Percentiles rank a stretch among this genome's conserved stretches.
Conservation (phyloP, 768 basidiomycete genomes). For the Panaeolus cyanescens region DNA sequence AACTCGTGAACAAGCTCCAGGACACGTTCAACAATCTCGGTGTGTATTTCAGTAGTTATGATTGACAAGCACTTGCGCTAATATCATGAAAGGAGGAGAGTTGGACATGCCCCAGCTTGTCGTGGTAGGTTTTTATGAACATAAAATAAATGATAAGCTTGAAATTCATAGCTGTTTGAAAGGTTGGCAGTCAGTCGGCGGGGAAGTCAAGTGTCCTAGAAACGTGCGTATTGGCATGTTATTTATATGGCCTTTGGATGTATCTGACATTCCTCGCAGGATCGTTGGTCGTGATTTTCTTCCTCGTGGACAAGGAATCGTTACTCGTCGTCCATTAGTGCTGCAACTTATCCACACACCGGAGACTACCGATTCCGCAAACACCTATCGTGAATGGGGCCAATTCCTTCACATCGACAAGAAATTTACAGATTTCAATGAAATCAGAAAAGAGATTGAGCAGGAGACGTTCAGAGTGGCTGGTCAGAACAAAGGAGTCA, state of each 20-base stretch:
- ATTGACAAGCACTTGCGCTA: slow-evolving; percentile 5
- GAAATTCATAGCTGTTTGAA: slow-evolving; percentile 13
- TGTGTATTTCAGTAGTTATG: slow-evolving; percentile 34
- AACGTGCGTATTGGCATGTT: slow-evolving; percentile 59
- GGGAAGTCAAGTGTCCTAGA: slow-evolving; percentile 97
- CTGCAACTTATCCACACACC: slow-evolving; percentile 96
- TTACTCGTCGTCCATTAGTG: slow-evolving; percentile 93
- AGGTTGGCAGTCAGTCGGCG: slow-evolving; percentile 97
- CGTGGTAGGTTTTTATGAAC: slow-evolving; percentile 58
- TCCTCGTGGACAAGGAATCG: slow-evolving; percentile 89
- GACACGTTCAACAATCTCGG: slow-evolving; percentile 90
- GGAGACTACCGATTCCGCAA: slow-evolving; percentile 48
- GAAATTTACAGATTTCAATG: slow-evolving; percentile 93
- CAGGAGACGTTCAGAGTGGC: slow-evolving; percentile 97
- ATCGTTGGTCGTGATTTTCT: slow-evolving; percentile 95
- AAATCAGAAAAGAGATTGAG: slow-evolving; percentile 96
- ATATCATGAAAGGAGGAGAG: slow-evolving; percentile 65
- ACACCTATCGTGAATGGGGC: slow-evolving; percentile 80
- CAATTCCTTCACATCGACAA: slow-evolving; percentile 98
- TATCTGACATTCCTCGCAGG: slow-evolving; percentile 37
- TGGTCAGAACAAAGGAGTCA: slow-evolving; percentile 98
- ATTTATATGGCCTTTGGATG: slow-evolving; percentile 2
- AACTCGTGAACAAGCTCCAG: slow-evolving; percentile 93
- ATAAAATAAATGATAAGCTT: slow-evolving; percentile 4
- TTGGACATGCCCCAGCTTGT: slow-evolving; percentile 92